These are phyloP conservation scores for Alternaria sp. DNA, from an alignment of 2,329 filamentous ascomycete species.

Conservation along the genomic window DNA sequence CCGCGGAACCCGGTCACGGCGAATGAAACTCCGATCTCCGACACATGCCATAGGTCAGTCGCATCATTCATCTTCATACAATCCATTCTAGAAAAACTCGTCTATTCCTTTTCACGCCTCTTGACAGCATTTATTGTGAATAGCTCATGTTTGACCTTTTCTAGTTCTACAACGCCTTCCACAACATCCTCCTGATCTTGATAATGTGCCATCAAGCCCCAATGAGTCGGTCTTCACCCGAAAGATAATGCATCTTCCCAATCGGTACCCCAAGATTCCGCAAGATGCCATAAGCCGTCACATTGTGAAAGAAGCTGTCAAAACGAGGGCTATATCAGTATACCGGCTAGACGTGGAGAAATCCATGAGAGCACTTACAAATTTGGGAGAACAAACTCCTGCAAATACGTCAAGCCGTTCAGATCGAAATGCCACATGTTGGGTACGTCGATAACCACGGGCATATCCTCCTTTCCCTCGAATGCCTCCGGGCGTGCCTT, in stretches of 20 bases:
- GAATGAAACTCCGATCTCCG: background rate
- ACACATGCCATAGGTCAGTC: background rate
- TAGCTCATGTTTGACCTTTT: background rate
- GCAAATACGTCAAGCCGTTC: background rate
- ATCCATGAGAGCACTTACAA: background rate
- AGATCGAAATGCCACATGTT: background rate
- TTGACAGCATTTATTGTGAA: background rate
- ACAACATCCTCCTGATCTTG: too few species aligned
- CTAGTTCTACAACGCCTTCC: too few species aligned
- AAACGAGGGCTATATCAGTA: background rate
- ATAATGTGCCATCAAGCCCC: background rate
- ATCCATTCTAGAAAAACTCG: background rate
- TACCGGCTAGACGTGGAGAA: background rate
- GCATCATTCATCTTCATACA: background rate
- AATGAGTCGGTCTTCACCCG: background rate
- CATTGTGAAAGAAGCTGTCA: background rate
- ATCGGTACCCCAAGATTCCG: background rate
- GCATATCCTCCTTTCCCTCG: background rate
- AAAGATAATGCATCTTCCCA: background rate
- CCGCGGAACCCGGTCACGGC: slow-evolving; percentile 12
- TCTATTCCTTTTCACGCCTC: background rate
- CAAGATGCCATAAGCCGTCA: background rate
- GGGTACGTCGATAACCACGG: background rate
- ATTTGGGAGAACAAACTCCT: background rate
- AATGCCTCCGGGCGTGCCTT: background rate